Percentiles rank a stretch among this genome's conserved stretches.
Conservation (phyloP, 2,329 filamentous ascomycete species). For the Colletotrichum higginsianum region DNA sequence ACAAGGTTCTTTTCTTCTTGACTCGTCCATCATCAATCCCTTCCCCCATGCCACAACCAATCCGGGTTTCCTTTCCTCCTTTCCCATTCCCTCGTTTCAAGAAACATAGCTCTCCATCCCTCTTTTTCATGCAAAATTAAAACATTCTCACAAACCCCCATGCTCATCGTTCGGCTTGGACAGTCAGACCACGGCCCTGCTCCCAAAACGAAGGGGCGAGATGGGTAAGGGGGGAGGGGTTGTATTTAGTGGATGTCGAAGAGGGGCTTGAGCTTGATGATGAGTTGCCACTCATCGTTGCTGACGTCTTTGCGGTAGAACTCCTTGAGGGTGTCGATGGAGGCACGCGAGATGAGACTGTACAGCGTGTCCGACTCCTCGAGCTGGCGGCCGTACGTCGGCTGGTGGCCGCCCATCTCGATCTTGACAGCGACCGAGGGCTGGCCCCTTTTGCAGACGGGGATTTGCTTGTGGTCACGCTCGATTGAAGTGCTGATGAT, state of each 20-base stretch:
- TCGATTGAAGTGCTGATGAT: conserved; percentile 88
- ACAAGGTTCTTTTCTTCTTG: conserved; percentile 26
- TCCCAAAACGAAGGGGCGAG: background rate
- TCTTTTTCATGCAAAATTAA: background rate
- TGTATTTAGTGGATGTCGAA: conserved; percentile 83
- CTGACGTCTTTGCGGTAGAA: conserved; percentile 90
- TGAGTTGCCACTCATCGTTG: conserved; percentile 94
- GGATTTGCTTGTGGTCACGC: conserved; percentile 95
- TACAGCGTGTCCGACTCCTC: conserved; percentile 93
- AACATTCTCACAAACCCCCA: background rate
- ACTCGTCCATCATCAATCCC: conserved; percentile 7
- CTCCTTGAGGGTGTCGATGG: conserved; percentile 96
- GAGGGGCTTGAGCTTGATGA: conserved; percentile 94
- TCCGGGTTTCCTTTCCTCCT: background rate
- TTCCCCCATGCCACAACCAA: background rate
- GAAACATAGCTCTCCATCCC: background rate
- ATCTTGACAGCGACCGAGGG: conserved; percentile 99
- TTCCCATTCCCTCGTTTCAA: background rate
- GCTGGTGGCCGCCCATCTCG: conserved; percentile 92
- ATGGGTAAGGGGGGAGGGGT: background rate
- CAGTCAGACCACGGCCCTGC: background rate
- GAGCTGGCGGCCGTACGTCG: conserved; percentile 92
- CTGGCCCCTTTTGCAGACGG: conserved; percentile 93
- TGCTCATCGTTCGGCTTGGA: background rate
- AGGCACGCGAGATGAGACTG: conserved; percentile 86